Evolutionary conservation across 225 moss, liverwort and hornwort species (phyloP), one percentile per base, ranked within the genome.

Genomic region (Anthoceros angustus): DNA sequence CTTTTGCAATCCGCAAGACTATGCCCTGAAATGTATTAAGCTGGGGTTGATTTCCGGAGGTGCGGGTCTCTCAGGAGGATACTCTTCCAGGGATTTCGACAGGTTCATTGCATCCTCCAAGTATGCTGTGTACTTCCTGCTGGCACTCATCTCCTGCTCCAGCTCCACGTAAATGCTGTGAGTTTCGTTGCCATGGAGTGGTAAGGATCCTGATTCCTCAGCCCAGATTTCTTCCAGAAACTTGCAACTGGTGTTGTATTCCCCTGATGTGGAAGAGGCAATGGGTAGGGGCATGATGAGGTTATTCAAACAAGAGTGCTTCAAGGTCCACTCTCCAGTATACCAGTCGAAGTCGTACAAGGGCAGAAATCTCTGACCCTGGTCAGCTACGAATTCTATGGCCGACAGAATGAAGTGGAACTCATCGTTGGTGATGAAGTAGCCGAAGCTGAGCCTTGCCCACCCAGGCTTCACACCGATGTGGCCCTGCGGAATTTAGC

Each of bases 251-350:
- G 4, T 32, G 32, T 32, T 1, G 32, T 4, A 32, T 32, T 32
- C 32, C 32, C 32, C 32, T 32, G 32, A 1, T 32, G 32, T 32
- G 32, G 32, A 32, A 32, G 32, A 1, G 32, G 32, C 32, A 32
- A 32, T 32, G 32, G 32, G 32, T 32, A 32, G 32, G 32, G 55
- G 55, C 7, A 55, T 20, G 55, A 55, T 20, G 55, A 55, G 55
- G 14, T 25, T 9, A 41, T 16, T 69, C n/a, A 25, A 50, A 32
- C 32, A 32, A 9, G 63, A 20, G 14, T 25, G 45, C 64, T 50
- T 77, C 32, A 76, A 74, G 43, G 12, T 72, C 80, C 80, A 80
- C 14, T 80, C 71, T 4, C 80, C 80, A 0, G 72, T 74, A 50
- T 42, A 67, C 76, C 76, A 77, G 62, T 80, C 63, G 63, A 74